These are phyloP conservation scores for Ramalina peruviana DNA, from an alignment of 495 filamentous ascomycete species.

Conservation along the genomic window DNA sequence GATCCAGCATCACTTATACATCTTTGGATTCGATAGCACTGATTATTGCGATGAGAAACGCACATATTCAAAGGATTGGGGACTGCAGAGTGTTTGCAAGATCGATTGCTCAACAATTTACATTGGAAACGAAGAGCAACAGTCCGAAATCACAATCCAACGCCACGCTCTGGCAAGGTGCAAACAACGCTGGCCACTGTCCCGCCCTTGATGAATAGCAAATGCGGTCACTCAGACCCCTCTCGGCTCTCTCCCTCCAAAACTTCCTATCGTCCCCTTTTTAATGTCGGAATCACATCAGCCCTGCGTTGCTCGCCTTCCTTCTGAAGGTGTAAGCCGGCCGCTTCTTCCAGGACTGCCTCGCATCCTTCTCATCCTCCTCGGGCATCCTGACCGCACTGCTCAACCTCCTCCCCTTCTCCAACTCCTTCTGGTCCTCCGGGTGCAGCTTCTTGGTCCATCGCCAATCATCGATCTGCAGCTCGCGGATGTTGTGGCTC, in stretches of 20 bases:
- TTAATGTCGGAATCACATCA: constrained; percentile 7
- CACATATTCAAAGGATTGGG: too few relatives aligned
- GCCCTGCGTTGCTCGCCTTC: constrained; percentile 16
- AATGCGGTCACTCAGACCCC: too few relatives aligned
- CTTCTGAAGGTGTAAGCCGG: constrained; percentile 15
- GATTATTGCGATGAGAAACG: too few relatives aligned
- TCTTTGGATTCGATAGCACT: too few relatives aligned
- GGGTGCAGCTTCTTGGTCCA: constrained; percentile 18
- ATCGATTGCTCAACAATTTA: too few relatives aligned
- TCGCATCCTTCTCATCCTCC: constrained; percentile 17
- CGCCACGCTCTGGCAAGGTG: too few relatives aligned
- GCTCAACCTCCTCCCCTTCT: constrained; percentile 12
- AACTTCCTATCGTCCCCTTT: background rate
- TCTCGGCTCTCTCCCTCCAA: background rate
- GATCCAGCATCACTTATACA: too few relatives aligned
- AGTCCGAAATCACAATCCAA: too few relatives aligned
- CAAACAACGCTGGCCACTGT: too few relatives aligned
- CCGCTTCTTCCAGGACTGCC: constrained; percentile 15
- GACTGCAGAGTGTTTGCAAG: too few relatives aligned
- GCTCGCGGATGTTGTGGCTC: constrained; percentile 13
- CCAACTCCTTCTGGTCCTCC: constrained; percentile 12
- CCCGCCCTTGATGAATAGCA: too few relatives aligned
- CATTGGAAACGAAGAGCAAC: too few relatives aligned
- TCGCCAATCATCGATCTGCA: constrained; percentile 16
- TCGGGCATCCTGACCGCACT: constrained; percentile 13